Evolutionary conservation across 805 yeast genomes (phyloP), one percentile per base, ranked within the genome.

Genomic region (Isabelozyma heimii): DNA sequence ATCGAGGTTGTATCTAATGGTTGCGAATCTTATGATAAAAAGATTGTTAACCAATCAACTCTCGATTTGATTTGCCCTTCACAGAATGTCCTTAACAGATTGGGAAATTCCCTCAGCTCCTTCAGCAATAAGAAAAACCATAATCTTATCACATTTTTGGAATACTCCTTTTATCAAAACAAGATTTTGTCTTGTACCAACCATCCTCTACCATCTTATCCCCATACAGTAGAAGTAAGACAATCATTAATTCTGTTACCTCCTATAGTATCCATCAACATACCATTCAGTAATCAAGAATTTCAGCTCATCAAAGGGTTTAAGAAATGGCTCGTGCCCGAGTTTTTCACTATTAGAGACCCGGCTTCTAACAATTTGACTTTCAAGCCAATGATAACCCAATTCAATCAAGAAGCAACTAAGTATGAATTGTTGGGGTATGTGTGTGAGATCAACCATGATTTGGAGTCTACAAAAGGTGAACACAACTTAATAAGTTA

Each of bases 351-450:
- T 2, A 47, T 44, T 4, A 65, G 70, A 17, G 70, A 68, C 28
- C 69, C 70, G 28, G 8, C 15, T 8, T 6, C 15, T 16, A 26
- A 42, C n/a, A 69, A 71, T 40, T 68, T 73, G 17, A 52, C 4
- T 9, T 57, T 81, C 47, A 72, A 71, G 44, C 62, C 71, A 5
- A 61, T 60, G 27, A 53, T 63, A 5, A 62, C 69, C 10, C 65
- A 62, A 35, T 52, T 55, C 47, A 55, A 52, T 35, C 64, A 49
- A 33, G 45, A 73, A 27, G 60, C 65, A 3, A 65, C 66, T 17
- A 80, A 77, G 56, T 88, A 85, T 62, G 85, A 85, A 50, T 64
- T 88, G 33, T 70, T 78, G 44, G 92, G 92, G 0, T 84, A 77
- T 57, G 88, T 87, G 16, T 87, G 89, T 40, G 85, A 84, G 57